A percentile compares a stretch with the other conserved stretches of the same genome.
These are phyloP conservation scores for Macrophomina pseudophaseolina DNA, from an alignment of 2,329 filamentous ascomycete genomes.

Conservation along the genomic window DNA sequence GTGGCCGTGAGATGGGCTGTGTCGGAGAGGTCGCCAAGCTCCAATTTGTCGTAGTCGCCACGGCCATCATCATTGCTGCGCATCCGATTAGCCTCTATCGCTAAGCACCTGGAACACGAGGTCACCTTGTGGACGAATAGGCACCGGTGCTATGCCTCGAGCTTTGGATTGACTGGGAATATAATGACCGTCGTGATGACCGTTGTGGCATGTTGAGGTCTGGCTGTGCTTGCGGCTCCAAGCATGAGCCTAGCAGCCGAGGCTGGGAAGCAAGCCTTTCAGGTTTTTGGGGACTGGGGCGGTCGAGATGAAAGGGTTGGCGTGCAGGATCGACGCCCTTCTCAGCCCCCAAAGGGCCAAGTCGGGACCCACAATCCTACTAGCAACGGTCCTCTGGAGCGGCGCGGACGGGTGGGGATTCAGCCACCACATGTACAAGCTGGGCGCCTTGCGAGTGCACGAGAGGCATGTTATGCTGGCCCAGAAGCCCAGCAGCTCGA, in stretches of 20 bases:
- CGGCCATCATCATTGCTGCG: conserved; percentile 2
- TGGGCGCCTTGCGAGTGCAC: not conserved
- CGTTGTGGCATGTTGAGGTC: not conserved
- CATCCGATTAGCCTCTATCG: not conserved
- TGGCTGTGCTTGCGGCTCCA: not conserved
- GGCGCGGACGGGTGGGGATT: not conserved
- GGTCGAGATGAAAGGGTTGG: not conserved
- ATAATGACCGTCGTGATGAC: not conserved
- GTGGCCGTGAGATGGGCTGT: not conserved
- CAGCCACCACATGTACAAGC: not conserved
- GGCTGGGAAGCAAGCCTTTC: not conserved
- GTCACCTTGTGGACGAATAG: not conserved
- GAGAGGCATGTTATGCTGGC: not conserved
- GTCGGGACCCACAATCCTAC: not conserved
- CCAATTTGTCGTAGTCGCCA: conserved; percentile 8
- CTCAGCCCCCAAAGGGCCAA: conserved; percentile 11
- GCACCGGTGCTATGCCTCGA: conserved; percentile 1
- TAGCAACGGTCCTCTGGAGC: not conserved
- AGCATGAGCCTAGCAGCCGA: not conserved
- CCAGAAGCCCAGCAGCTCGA: not conserved
- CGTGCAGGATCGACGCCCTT: conserved; percentile 10
- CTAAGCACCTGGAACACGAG: not conserved
- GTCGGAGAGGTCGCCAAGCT: conserved; percentile 17
- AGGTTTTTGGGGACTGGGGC: not conserved
- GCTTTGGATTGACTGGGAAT: not conserved